Conservation (phyloP, 2,329 filamentous ascomycete species). For the Ophiostoma piceae region DNA sequence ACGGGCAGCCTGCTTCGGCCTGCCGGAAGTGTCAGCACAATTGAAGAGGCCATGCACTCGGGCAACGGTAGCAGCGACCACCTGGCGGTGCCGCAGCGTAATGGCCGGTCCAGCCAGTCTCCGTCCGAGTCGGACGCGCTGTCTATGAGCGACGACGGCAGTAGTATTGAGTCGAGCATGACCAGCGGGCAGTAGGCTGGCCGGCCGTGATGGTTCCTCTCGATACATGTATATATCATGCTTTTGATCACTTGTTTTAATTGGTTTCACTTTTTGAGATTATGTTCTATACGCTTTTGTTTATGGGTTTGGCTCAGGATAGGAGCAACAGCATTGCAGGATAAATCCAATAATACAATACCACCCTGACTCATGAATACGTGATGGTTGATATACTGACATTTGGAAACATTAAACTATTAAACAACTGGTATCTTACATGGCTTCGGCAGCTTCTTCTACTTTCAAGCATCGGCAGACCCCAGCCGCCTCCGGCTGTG, state of each 20-base stretch:
- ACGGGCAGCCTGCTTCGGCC: background rate
- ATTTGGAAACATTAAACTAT: background rate
- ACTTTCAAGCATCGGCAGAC: background rate
- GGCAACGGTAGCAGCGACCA: slow-evolving; percentile 29
- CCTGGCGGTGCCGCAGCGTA: slow-evolving; percentile 32
- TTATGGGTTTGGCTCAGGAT: background rate
- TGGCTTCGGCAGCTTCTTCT: background rate
- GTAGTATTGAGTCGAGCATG: slow-evolving; percentile 24
- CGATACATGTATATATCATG: background rate
- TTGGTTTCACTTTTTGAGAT: background rate
- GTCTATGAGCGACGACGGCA: slow-evolving; percentile 26
- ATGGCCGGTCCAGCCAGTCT: slow-evolving; percentile 22
- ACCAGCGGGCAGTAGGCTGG: slow-evolving; percentile 13
- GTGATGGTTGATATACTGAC: background rate
- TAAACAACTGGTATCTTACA: background rate
- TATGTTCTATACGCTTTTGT: background rate
- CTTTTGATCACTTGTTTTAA: background rate
- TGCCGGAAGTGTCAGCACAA: slow-evolving; percentile 9
- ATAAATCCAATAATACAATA: background rate
- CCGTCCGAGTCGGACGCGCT: slow-evolving; percentile 26
- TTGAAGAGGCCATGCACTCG: slow-evolving; percentile 8
- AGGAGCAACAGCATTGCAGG: background rate
- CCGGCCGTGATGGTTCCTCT: background rate
- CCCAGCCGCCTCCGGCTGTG: slow-evolving; percentile 25
- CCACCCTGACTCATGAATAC: background rate